These are phyloP conservation scores for Hypoxylon sp. DNA, from an alignment of 2,329 filamentous ascomycete species.

Conservation along the genomic window DNA sequence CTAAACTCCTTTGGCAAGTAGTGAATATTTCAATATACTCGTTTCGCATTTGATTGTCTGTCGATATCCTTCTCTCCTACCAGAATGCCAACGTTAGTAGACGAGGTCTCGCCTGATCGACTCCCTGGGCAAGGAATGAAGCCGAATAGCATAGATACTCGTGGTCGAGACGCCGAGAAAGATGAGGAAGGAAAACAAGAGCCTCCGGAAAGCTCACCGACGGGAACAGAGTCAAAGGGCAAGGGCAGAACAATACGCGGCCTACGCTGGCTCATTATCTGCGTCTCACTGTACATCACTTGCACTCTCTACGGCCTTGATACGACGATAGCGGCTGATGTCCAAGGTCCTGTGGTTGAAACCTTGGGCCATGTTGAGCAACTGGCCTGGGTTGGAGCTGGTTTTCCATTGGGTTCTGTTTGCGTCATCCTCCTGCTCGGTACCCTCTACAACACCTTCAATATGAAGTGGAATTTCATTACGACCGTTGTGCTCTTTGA, in stretches of 20 bases:
- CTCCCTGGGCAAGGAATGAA: too few species aligned
- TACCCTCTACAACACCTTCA: constrained; percentile 59
- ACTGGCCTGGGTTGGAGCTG: constrained; percentile 58
- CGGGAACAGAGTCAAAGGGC: not conserved
- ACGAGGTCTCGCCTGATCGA: too few species aligned
- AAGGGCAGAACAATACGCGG: constrained; percentile 33
- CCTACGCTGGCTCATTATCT: constrained; percentile 46
- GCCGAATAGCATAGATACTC: not conserved
- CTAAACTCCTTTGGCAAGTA: too few species aligned
- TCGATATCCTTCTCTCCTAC: too few species aligned
- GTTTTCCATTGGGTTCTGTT: constrained; percentile 59
- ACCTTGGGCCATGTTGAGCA: constrained; percentile 56
- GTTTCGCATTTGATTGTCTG: too few species aligned
- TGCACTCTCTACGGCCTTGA: constrained; percentile 57
- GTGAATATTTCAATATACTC: too few species aligned
- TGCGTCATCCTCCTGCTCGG: constrained; percentile 56
- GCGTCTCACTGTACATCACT: not conserved
- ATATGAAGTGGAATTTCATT: constrained; percentile 59
- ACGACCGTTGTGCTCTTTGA: constrained; percentile 44
- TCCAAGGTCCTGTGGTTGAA: constrained; percentile 58
- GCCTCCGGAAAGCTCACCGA: not conserved
- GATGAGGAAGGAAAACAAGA: not conserved
- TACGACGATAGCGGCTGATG: constrained; percentile 63
- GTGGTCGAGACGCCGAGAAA: not conserved
- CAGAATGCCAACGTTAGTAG: not conserved